Percentiles rank a stretch among this genome's conserved stretches.
Evolutionary conservation across 345 rosid species (phyloP).

Genomic region (Acer negundo): DNA sequence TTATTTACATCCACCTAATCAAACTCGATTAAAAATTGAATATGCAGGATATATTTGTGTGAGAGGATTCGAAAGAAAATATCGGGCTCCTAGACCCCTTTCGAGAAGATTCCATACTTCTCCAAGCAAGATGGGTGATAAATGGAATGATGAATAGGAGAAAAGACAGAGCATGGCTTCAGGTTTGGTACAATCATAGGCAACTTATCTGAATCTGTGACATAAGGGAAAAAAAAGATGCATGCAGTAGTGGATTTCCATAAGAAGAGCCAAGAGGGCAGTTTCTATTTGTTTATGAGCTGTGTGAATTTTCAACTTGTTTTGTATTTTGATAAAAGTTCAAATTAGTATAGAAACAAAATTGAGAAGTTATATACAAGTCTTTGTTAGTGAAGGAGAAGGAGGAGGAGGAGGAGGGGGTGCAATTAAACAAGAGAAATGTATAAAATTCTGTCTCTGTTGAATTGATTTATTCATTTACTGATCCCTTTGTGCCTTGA

Average conservation of each 20-base stretch:
- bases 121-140: slow-evolving; percentile 20
- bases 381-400: too few species aligned
- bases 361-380: too few species aligned
- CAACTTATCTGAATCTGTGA: background rate
- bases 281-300: background rate
- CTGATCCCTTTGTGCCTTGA: too few species aligned
- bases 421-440: too few species aligned
- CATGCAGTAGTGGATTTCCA: background rate
- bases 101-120: slow-evolving; percentile 39
- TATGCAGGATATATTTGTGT: slow-evolving; percentile 54
- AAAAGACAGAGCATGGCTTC: background rate
- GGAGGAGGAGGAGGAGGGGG: too few species aligned
- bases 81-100: slow-evolving; percentile 35
- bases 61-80: slow-evolving; percentile 48
- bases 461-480: too few species aligned
- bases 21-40: background rate
- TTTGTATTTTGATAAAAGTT: too few species aligned
- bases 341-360: too few species aligned
- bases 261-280: background rate
- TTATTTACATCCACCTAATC: too few species aligned
- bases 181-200: background rate
- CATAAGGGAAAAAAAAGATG: background rate
- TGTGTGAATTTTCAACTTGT: background rate
- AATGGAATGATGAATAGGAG: background rate
- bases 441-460: too few species aligned